Evolutionary conservation across 768 basidiomycete species (phyloP).

Genomic region (Thelephora aurantiotincta): DNA sequence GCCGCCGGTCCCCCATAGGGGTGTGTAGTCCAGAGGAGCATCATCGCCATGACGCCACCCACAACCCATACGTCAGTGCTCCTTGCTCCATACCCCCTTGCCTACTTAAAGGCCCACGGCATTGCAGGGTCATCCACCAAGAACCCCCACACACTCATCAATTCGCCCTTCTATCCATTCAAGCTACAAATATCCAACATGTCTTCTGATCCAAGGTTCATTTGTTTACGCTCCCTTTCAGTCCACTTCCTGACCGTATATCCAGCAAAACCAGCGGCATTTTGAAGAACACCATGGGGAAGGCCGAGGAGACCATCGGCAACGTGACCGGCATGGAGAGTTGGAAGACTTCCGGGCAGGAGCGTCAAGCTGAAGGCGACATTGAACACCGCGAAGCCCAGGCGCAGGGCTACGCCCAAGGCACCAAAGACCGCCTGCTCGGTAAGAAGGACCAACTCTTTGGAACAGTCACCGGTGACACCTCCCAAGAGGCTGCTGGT

Average conservation of each 20-base stretch:
- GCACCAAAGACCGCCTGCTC: conserved; percentile 25
- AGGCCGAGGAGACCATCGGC: conserved; percentile 21
- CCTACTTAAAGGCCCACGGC: no score
- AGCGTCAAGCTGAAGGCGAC: conserved; percentile 39
- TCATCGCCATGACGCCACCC: no score
- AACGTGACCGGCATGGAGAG: conserved; percentile 30
- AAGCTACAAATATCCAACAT: no score
- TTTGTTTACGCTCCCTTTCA: not conserved
- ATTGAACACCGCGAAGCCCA: conserved; percentile 35
- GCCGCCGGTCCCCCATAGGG: no score
- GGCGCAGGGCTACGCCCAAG: conserved; percentile 35
- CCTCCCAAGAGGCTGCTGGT: conserved; percentile 29
- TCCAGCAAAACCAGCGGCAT: conserved; percentile 17
- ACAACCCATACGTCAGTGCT: no score
- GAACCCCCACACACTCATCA: no score
- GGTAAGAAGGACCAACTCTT: conserved; percentile 36
- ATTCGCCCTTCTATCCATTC: no score
- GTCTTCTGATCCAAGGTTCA: no score
- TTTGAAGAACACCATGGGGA: conserved; percentile 17
- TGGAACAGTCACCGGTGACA: conserved; percentile 40
- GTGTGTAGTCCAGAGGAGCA: no score
- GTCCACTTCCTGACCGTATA: no score
- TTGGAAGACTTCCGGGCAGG: conserved; percentile 33
- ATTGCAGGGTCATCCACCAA: no score
- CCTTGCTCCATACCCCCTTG: no score